These are phyloP conservation scores for Aspergillus tanneri DNA, from an alignment of 2,329 filamentous ascomycete genomes.

Conservation along the genomic window DNA sequence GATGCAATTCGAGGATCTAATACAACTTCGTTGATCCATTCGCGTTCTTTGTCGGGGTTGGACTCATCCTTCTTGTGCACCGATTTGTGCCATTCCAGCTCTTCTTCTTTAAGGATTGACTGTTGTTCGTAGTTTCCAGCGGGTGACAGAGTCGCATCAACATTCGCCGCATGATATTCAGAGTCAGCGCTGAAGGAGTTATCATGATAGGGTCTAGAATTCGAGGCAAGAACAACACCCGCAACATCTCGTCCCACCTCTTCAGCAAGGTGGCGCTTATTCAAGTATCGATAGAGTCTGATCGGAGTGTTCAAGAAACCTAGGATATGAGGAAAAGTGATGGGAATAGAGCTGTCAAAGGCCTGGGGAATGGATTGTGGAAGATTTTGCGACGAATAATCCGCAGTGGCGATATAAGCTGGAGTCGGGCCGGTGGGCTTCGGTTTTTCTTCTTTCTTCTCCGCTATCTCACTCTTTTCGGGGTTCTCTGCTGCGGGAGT, in stretches of 20 bases:
- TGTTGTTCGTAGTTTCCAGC: slow-evolving; percentile 60
- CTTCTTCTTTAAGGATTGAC: slow-evolving; percentile 65
- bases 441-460: slow-evolving; percentile 46
- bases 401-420: slow-evolving; percentile 70
- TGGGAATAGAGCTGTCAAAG: slow-evolving; percentile 69
- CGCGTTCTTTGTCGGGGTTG: slow-evolving; percentile 60
- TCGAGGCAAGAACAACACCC: slow-evolving; percentile 68
- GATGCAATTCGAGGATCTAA: slow-evolving; percentile 72
- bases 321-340: slow-evolving; percentile 84
- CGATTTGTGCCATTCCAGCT: slow-evolving; percentile 81
- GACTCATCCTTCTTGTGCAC: slow-evolving; percentile 58
- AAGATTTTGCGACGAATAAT: slow-evolving; percentile 67
- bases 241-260: slow-evolving; percentile 84
- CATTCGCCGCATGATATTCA: slow-evolving; percentile 14
- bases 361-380: slow-evolving; percentile 66
- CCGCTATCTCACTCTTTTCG: slow-evolving; percentile 52
- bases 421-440: slow-evolving; percentile 60
- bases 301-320: slow-evolving; percentile 89
- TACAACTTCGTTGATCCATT: slow-evolving; percentile 73
- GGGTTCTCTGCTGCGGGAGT: slow-evolving; percentile 28
- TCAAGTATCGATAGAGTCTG: slow-evolving; percentile 84
- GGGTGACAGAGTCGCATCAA: slow-evolving; percentile 32
- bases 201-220: slow-evolving; percentile 42
- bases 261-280: slow-evolving; percentile 77
- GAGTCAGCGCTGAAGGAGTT: slow-evolving; percentile 23